Evolutionary conservation across 2,329 filamentous ascomycete genomes (phyloP), one percentile per base, ranked within the genome.

Genomic region (Cladosporium phlei): DNA sequence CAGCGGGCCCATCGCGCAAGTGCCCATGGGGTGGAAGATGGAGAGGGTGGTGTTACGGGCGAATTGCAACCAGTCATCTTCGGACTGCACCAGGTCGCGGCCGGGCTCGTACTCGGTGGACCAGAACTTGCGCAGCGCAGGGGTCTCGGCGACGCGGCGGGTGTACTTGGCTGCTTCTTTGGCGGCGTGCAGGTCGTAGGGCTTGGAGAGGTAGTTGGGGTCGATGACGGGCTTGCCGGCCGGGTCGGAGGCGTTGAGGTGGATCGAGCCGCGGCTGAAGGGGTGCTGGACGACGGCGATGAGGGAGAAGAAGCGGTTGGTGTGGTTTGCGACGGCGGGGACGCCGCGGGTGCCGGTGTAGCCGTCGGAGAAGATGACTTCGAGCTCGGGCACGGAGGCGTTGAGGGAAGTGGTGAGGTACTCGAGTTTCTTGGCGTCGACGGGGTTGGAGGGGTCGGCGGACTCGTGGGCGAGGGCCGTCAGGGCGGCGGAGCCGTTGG

Each of bases 231-330:
- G 60, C 17, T 55, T 46, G 7, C 25, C 43, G 6, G 40, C 28
- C 2, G 54, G 47, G 25, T 56, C 50, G 16, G 50, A 39, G 27
- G 44, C 47, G 28, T 54, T 57, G 50, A 61, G 58, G 50, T 47
- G 71, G 55, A 76, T 68, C 28, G 65, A 61, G 9, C 69, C 69
- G 50, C 34, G 67, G 50, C 73, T 76, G 24, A 76, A 53, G 0
- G 74, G 72, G 0, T 72, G 70, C 5, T 76, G 59, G 11, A 77
- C 64, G 46, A 74, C 72, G 6, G 76, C 72, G 38, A 83, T 76
- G 2, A 83, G 72, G 0, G 77, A 82, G 46, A 79, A 65, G 61
- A 77, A 76, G 69, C 46, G 50, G 33, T 59, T 49, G 11, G 65
- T 65, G 46, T 58, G 62, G 11, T 63, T 55, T 17, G 57, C 49